A percentile compares a stretch with the other conserved stretches of the same genome.
Evolutionary conservation across 2,329 filamentous ascomycete genomes (phyloP).

Genomic region (Neoscytalidium dimidiatum): DNA sequence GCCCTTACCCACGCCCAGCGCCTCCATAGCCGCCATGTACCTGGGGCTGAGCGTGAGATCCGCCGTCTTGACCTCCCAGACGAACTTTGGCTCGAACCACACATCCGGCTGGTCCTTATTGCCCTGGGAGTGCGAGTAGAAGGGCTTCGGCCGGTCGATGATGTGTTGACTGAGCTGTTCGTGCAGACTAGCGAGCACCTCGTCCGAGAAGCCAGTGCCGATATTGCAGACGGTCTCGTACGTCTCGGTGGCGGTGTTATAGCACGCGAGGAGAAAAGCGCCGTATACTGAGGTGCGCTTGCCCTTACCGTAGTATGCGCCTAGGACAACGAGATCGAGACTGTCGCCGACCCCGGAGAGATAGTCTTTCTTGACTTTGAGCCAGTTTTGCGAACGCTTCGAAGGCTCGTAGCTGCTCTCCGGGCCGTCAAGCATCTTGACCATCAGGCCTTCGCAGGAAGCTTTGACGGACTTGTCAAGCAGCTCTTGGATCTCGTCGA

Average conservation of each 20-base stretch:
- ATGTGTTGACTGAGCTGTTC: constrained; percentile 71
- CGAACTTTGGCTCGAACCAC: constrained; percentile 92
- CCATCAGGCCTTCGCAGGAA: constrained; percentile 96
- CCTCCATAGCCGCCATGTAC: constrained; percentile 86
- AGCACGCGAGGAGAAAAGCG: constrained; percentile 92
- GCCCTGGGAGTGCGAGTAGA: constrained; percentile 82
- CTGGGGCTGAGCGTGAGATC: constrained; percentile 90
- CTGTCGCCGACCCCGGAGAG: constrained; percentile 92
- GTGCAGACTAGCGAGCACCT: constrained; percentile 86
- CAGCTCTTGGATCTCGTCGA: constrained; percentile 91
- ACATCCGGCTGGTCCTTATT: constrained; percentile 95
- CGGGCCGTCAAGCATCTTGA: constrained; percentile 94
- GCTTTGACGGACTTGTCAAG: constrained; percentile 94
- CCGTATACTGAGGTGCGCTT: constrained; percentile 96
- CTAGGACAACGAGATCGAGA: constrained; percentile 91
- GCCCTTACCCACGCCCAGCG: constrained; percentile 72
- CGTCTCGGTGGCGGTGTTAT: constrained; percentile 75
- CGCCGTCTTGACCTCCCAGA: constrained; percentile 98
- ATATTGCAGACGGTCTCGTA: constrained; percentile 99
- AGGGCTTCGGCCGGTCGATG: constrained; percentile 91
- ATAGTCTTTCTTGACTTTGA: constrained; percentile 99
- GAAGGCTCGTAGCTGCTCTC: constrained; percentile 96
- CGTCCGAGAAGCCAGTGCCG: constrained; percentile 94
- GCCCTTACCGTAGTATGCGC: constrained; percentile 90
- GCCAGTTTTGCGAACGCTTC: constrained; percentile 95